These are phyloP conservation scores for Fusarium temperatum DNA, from an alignment of 2,329 filamentous ascomycete genomes.

Conservation along the genomic window DNA sequence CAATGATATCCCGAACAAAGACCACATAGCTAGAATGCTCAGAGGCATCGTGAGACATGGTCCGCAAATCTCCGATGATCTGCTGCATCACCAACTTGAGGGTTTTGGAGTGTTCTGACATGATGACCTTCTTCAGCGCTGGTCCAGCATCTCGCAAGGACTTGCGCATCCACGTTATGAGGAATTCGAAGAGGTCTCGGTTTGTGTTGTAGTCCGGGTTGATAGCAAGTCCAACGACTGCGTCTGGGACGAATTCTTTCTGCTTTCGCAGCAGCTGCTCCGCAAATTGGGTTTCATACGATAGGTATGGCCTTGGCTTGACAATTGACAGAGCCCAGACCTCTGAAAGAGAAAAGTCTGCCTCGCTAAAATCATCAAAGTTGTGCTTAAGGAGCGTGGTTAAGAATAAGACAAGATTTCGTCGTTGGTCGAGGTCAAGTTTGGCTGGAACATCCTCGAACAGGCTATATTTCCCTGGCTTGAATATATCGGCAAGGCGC, in stretches of 20 bases:
- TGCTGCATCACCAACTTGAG: slow-evolving; percentile 62
- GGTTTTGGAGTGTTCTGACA: slow-evolving; percentile 53
- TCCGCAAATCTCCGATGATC: slow-evolving; percentile 60
- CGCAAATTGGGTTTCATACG: slow-evolving; percentile 61
- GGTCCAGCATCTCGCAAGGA: slow-evolving; percentile 53
- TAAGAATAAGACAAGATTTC: slow-evolving; percentile 61
- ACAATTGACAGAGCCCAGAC: slow-evolving; percentile 64
- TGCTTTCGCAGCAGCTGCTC: slow-evolving; percentile 54
- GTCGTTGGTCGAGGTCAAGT: slow-evolving; percentile 53
- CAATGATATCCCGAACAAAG: slow-evolving; percentile 63
- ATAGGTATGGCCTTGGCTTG: slow-evolving; percentile 57
- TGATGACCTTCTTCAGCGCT: slow-evolving; percentile 48
- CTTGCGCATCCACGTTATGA: slow-evolving; percentile 61
- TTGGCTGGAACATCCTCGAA: slow-evolving; percentile 56
- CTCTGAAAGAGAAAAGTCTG: slow-evolving; percentile 56
- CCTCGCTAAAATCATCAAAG: slow-evolving; percentile 57
- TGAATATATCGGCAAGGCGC: slow-evolving; percentile 57
- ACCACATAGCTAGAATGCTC: slow-evolving; percentile 59
- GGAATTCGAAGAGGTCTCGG: slow-evolving; percentile 58
- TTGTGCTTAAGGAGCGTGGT: slow-evolving; percentile 58
- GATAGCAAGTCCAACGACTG: slow-evolving; percentile 48
- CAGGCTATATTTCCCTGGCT: slow-evolving; percentile 57
- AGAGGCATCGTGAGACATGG: slow-evolving; percentile 46
- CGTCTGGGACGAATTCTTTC: slow-evolving; percentile 55
- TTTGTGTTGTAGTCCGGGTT: slow-evolving; percentile 60